These are phyloP conservation scores for Cladosporium sp. DNA, from an alignment of 2,329 filamentous ascomycete genomes.

Conservation along the genomic window DNA sequence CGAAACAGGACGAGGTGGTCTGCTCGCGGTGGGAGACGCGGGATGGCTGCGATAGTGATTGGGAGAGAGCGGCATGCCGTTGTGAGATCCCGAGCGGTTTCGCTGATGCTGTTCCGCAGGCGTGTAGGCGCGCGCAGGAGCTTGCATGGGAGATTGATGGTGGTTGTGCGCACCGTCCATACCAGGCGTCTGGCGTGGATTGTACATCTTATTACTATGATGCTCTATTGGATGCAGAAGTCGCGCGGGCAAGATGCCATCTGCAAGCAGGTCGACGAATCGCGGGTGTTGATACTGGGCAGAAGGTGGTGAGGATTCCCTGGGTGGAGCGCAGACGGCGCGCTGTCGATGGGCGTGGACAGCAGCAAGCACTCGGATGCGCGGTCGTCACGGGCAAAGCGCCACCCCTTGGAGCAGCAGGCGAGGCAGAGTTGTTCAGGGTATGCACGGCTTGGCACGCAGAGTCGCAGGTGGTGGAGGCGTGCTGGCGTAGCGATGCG, in stretches of 20 bases:
- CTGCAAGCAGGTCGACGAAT: background rate
- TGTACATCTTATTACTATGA: conserved; percentile 8
- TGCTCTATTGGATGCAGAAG: background rate
- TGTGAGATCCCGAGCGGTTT: conserved; percentile 27
- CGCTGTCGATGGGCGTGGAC: background rate
- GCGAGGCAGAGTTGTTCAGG: background rate
- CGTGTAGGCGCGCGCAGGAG: conserved; percentile 31
- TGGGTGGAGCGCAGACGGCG: background rate
- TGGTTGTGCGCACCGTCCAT: conserved; percentile 21
- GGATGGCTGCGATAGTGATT: conserved; percentile 28
- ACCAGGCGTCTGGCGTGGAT: conserved; percentile 5
- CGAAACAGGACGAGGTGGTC: conserved; percentile 25
- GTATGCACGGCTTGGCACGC: conserved; percentile 9
- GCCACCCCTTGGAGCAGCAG: conserved; percentile 2
- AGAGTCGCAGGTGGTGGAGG: conserved; percentile 3
- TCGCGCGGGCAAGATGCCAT: conserved; percentile 6
- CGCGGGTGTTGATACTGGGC: background rate
- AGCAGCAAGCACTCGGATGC: background rate
- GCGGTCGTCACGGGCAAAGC: background rate
- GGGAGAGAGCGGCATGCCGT: conserved; percentile 23
- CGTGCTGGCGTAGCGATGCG: background rate
- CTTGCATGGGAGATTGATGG: conserved; percentile 32
- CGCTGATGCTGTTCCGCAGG: conserved; percentile 24
- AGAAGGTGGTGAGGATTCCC: background rate
- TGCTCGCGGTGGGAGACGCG: conserved; percentile 33